Evolutionary conservation across 768 basidiomycete genomes (phyloP), one percentile per base, ranked within the genome.

Genomic region (Strobilomyces confusus): DNA sequence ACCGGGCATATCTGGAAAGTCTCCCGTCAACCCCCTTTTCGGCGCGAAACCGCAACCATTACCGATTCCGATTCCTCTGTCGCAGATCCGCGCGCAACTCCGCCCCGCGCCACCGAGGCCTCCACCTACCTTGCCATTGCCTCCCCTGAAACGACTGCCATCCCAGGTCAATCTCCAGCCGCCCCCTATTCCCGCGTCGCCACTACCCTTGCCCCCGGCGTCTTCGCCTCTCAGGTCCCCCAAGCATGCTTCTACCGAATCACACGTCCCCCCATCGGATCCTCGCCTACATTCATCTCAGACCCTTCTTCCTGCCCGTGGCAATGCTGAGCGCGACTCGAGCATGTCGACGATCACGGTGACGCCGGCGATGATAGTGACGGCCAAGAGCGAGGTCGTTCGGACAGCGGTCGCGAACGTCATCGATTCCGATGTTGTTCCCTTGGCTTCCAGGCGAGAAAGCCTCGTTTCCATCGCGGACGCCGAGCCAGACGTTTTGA

Each of bases 361-460:
- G 9, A 73, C 71, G 4, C 50, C 67, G 5, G 71, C 68, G 12
- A 73, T 66, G n/a, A 73, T 80, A 46, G 71, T 79, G 14, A 66
- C 78, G 23, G 77, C 80, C 8, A 68, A 76, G 45, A 72, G 71
- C 48, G 78, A 74, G 20, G 68, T 83, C 12, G 80, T 76, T 23
- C 71, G 79, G 51, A 71, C 78, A 20, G 75, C 80, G 13, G 73
- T 78, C 11, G 81, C 82, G n/a, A 79, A 77, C 41, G 73, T 82
- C 17, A 64, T 82, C 36, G 71, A 74, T 42, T 58, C 67, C 23
- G 69, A 69, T 41, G 26, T 51, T 6, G 58, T 69, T 15, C 65
- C 67, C 2, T 19, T 59, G 11, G 9, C 49, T 44, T 57, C 63
- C 12, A 48, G 19, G 26, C 54, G 56, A 5, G 64, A 57, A 48